Evolutionary conservation across 352 stramenopile species (phyloP).

Genomic region (Halophytophthora polymorphica): DNA sequence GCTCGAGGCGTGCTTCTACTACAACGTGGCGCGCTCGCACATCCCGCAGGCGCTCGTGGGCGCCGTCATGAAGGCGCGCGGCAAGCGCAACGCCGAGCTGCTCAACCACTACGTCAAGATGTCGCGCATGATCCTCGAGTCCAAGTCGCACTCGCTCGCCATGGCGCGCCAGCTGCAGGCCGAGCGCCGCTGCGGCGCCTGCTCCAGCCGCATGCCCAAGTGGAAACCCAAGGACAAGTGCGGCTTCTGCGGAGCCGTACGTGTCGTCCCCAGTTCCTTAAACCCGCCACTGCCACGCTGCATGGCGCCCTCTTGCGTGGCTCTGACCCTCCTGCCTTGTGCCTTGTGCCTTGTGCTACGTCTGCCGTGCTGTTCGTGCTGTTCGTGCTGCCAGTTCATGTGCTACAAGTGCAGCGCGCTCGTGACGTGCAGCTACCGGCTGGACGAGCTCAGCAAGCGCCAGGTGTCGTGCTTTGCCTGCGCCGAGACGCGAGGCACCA

Average conservation of each 20-base stretch:
- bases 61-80: constrained; percentile 52
- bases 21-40: constrained; percentile 44
- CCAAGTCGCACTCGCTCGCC: constrained; percentile 28
- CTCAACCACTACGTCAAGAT: constrained; percentile 75
- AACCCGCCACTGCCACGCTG: background rate
- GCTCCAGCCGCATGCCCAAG: constrained; percentile 53
- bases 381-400: constrained; percentile 41
- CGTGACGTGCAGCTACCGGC: constrained; percentile 53
- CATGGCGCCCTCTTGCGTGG: no score
- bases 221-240: constrained; percentile 60
- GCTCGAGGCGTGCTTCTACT: constrained; percentile 58
- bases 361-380: constrained; percentile 1
- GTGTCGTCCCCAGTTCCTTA: no score
- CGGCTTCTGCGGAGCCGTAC: constrained; percentile 58
- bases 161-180: constrained; percentile 48
- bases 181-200: constrained; percentile 58
- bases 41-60: constrained; percentile 44
- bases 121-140: constrained; percentile 34
- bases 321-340: no score
- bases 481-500: constrained; percentile 40
- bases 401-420: constrained; percentile 69
- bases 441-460: constrained; percentile 31
- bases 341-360: background rate
- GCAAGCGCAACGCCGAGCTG: constrained; percentile 55
- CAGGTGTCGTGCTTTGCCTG: constrained; percentile 59